Evolutionary conservation across 495 filamentous ascomycete species (phyloP).

Genomic region (Mytilinidion resinicola): DNA sequence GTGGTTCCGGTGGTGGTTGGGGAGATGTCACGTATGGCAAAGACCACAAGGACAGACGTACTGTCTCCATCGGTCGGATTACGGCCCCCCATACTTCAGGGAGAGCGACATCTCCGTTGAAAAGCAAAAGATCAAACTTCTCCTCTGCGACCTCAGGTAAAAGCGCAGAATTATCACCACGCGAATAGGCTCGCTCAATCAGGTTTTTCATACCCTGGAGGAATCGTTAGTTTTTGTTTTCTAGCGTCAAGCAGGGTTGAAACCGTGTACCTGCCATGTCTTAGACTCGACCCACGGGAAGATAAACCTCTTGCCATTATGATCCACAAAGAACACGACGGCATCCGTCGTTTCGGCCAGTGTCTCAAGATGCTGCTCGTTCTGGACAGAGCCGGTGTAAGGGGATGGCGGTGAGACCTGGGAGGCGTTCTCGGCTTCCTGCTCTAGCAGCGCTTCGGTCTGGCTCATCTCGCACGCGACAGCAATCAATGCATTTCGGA

Average conservation of each 20-base stretch:
- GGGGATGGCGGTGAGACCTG: too few species aligned
- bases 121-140: conserved; percentile 12
- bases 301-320: conserved; percentile 10
- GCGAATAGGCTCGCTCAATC: conserved; percentile 7
- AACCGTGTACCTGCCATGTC: conserved; percentile 8
- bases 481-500: too few species aligned
- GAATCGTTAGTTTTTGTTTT: background rate
- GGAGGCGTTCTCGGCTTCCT: too few species aligned
- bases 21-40: background rate
- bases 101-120: background rate
- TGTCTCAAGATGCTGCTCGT: too few species aligned
- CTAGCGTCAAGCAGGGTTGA: too few species aligned
- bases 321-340: conserved; percentile 16
- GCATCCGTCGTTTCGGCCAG: too few species aligned
- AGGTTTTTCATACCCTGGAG: conserved; percentile 6
- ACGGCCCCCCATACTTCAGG: conserved; percentile 12
- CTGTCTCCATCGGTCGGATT: background rate
- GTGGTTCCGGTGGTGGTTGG: too few species aligned
- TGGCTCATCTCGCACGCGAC: too few species aligned
- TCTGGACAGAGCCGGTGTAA: too few species aligned
- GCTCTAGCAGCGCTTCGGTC: too few species aligned
- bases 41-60: background rate
- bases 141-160: background rate
- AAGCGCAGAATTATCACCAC: background rate
- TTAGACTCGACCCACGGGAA: conserved; percentile 8